Base-by-base conservation (phyloP, 176 grass and related monocot species). In the Triticum aestivum region DNA sequence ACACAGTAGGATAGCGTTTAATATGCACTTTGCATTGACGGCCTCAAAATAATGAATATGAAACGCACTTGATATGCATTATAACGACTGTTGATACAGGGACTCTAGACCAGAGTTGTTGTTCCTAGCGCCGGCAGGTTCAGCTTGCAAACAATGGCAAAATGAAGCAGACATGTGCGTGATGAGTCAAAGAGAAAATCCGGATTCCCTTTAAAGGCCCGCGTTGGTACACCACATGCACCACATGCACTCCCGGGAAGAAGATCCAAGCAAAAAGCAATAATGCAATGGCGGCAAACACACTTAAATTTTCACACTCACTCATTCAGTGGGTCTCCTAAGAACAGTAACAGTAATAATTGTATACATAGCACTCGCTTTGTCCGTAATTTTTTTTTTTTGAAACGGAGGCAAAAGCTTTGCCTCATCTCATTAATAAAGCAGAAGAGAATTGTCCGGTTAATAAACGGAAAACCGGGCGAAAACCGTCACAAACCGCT, bases 151-250 rank as follows among this genome's bases (percentile, higher is more conserved):
- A 75, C 73, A 75, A 26, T 75, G 73, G 73, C 1, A 30, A 5
- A 12, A 17, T 30, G 44, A 75, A 75, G 73, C 73, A 4, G 13
- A 30, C 73, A 75, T 52, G 73, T 75, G 73, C 13, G 72, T 29
- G 72, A 75, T 42, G 72, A 74, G 72, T 75, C 72, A 49, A 75
- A 52, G 14, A 75, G 73, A 75, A 51, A 75, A 75, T 52, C 44
- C 3, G 44, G 44, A 26, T 75, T 75, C 42, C 73, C 73, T 75
- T 75, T 75, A 75, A 75, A 75, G 73, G 73, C 73, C 18, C 44
- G 44, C 73, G 73, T 75, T 52, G 44, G 73, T 52, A 75, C 73
- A 75, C 73, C 73, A 75, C 73, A 75, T 75, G 73, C 73, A 75
- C 73, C 73, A 75, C 73, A 75, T 75, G 73, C 44, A 18, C 6